Evolutionary conservation across 306 rosid species (phyloP).

Genomic region (Corylus avellana): DNA sequence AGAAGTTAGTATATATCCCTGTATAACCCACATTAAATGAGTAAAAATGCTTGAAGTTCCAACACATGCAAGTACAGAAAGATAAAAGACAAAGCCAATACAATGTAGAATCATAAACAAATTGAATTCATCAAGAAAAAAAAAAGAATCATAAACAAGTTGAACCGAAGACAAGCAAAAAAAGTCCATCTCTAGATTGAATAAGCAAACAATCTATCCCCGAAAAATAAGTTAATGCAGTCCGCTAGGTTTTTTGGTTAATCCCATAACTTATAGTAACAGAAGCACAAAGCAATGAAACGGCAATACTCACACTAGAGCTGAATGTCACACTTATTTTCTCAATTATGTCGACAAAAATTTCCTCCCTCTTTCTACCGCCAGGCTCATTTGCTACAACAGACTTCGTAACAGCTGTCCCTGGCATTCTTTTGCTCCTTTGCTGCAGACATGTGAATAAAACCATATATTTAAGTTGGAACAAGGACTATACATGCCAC

Average conservation of each 20-base stretch:
- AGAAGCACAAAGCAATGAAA: slow-evolving; percentile 4
- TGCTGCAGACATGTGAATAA: slow-evolving; percentile 51
- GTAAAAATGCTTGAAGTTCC: slow-evolving; percentile 7
- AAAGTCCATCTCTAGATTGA: not conserved
- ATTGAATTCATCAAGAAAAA: not conserved
- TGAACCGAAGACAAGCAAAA: not conserved
- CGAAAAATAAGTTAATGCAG: not conserved
- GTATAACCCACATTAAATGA: slow-evolving; percentile 32
- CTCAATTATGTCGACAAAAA: slow-evolving; percentile 91
- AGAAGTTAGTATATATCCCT: slow-evolving; percentile 91
- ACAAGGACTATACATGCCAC: not conserved
- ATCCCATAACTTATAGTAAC: not conserved
- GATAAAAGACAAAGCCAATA: not conserved
- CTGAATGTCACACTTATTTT: slow-evolving; percentile 93
- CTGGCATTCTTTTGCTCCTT: slow-evolving; percentile 88
- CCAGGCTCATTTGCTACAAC: slow-evolving; percentile 92
- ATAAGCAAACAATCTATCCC: slow-evolving; percentile 3
- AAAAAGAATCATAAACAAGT: not conserved
- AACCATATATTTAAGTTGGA: slow-evolving; percentile 12
- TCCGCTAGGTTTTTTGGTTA: not conserved
- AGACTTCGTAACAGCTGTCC: slow-evolving; percentile 82
- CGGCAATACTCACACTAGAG: slow-evolving; percentile 71
- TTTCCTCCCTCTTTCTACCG: slow-evolving; percentile 90
- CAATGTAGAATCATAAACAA: not conserved
- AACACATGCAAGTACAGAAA: not conserved